Evolutionary conservation across 495 filamentous ascomycete genomes (phyloP).

Genomic region (Annulohypoxylon stygium): DNA sequence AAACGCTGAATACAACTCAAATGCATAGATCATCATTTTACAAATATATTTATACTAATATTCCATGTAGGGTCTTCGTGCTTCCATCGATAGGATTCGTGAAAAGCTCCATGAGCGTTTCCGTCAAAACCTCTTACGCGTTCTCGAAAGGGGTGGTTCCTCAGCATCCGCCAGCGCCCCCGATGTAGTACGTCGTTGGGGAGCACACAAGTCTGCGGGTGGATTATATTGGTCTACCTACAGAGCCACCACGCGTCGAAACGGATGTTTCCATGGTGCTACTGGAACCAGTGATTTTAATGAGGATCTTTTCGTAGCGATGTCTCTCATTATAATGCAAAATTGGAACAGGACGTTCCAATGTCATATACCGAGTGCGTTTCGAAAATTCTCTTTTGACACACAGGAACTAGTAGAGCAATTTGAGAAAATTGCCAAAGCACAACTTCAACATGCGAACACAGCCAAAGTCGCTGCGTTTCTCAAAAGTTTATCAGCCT

Average conservation of each 20-base stretch:
- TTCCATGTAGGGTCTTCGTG: no score
- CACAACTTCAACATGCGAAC: conserved; percentile 42
- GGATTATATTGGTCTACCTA: conserved; percentile 70
- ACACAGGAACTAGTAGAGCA: conserved; percentile 40
- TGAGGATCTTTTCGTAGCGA: conserved; percentile 63
- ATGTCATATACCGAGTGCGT: conserved; percentile 41
- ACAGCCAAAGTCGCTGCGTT: conserved; percentile 48
- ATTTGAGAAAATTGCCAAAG: conserved; percentile 57
- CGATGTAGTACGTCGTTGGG: conserved; percentile 64
- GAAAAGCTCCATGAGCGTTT: neutral
- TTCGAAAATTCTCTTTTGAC: conserved; percentile 36
- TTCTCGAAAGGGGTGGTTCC: conserved; percentile 2
- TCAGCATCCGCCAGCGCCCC: conserved; percentile 59
- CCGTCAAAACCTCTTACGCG: neutral
- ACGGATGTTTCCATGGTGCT: conserved; percentile 53
- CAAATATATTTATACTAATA: no score
- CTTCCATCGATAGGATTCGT: no score
- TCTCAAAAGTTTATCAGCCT: conserved; percentile 58
- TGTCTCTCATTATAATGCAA: conserved; percentile 64
- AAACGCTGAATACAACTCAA: conserved; percentile 47
- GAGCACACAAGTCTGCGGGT: conserved; percentile 57
- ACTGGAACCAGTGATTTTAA: conserved; percentile 64
- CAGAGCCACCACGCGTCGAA: conserved; percentile 69
- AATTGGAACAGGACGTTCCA: conserved; percentile 71
- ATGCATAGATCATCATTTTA: no score